A percentile compares a stretch with the other conserved stretches of the same genome.
These are phyloP conservation scores for Tetrahymena malaccensis DNA, from an alignment of 73 alveolate genomes.

Conservation along the genomic window DNA sequence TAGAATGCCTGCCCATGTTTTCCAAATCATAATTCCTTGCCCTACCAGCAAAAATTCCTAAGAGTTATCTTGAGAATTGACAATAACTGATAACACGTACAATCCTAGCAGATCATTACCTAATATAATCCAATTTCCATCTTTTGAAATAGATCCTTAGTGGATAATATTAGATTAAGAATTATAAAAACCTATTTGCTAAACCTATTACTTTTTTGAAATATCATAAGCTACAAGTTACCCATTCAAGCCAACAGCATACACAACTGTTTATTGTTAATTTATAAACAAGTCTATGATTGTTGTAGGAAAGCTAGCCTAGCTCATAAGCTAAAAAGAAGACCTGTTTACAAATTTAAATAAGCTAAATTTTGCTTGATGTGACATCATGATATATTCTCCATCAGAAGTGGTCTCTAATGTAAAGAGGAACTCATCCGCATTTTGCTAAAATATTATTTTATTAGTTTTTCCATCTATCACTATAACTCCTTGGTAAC, in stretches of 20 bases:
- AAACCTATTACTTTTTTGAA: neutral
- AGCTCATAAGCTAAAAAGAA: neutral
- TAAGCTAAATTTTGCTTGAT: neutral
- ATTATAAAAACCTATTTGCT: neutral
- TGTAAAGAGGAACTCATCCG: neutral
- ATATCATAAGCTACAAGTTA: neutral
- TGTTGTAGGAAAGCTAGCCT: neutral
- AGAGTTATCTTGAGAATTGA: neutral
- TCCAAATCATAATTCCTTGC: neutral
- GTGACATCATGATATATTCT: neutral
- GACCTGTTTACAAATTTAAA: neutral
- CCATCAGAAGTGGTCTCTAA: neutral
- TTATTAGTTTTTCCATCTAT: neutral
- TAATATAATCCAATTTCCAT: neutral
- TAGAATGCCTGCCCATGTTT: neutral
- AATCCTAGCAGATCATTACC: neutral
- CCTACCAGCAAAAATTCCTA: neutral
- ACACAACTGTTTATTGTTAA: neutral
- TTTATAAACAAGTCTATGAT: neutral
- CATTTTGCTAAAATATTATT: neutral
- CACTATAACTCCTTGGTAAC: neutral
- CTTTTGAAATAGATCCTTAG: neutral
- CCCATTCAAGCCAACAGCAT: neutral
- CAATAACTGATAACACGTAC: neutral
- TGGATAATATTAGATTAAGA: neutral